Conservation (phyloP, 495 filamentous ascomycete genomes). For the Penicillium verhagenii region DNA sequence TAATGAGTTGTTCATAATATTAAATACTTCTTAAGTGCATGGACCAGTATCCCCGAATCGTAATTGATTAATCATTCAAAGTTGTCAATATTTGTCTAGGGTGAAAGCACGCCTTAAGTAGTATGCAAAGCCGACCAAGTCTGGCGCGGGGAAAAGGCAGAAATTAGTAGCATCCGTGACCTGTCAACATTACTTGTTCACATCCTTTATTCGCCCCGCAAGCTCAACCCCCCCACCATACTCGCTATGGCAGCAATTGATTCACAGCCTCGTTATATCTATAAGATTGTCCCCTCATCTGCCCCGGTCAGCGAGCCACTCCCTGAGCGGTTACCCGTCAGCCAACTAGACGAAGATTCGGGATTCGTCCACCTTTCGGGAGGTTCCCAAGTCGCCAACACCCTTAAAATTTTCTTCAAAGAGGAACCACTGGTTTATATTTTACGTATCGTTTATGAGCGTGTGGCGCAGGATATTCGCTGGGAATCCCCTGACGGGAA, state of each 20-base stretch:
- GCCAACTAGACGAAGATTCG: slow-evolving; percentile 38
- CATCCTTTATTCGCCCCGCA: too few relatives aligned
- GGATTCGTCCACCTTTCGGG: slow-evolving; percentile 46
- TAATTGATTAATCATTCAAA: too few relatives aligned
- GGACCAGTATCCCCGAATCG: too few relatives aligned
- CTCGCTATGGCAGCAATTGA: slow-evolving; percentile 4
- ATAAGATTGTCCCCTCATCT: slow-evolving; percentile 46
- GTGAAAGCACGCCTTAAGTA: too few relatives aligned
- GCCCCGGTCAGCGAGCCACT: slow-evolving; percentile 41
- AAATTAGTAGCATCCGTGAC: neutral
- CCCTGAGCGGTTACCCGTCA: slow-evolving; percentile 42
- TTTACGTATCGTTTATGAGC: slow-evolving; percentile 72
- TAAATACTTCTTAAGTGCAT: too few relatives aligned
- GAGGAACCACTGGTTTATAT: slow-evolving; percentile 73
- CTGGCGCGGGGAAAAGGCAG: neutral
- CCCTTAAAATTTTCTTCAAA: slow-evolving; percentile 65
- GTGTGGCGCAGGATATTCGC: slow-evolving; percentile 36
- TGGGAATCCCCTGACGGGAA: slow-evolving; percentile 46
- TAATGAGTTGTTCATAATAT: too few relatives aligned
- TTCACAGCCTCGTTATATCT: slow-evolving; percentile 38
- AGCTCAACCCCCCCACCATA: neutral
- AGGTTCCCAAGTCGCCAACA: slow-evolving; percentile 41
- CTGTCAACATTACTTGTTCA: too few relatives aligned
- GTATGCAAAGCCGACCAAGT: neutral
- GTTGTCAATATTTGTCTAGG: too few relatives aligned